phyloP scores from a whole-genome alignment of 345 rosid species.

The Dimocarpus longan region DNA sequence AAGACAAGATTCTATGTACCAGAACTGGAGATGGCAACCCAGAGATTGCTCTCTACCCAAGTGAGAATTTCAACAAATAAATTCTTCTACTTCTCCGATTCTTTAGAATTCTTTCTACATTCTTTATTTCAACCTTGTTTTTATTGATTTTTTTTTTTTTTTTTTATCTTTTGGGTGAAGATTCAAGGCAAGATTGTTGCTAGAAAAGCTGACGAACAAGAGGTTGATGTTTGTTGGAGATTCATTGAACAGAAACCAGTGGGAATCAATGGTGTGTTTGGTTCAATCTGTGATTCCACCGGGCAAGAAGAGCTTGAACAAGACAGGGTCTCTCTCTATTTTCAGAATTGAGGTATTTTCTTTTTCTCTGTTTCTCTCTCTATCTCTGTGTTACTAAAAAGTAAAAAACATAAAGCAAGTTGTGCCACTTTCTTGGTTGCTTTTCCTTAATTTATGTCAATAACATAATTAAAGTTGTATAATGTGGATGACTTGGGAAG shows the following conservation, averaged over 20 bases:
- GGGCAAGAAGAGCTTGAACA: constrained; percentile 68
- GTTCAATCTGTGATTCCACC: constrained; percentile 77
- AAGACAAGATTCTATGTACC: constrained; percentile 76
- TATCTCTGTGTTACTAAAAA: neutral
- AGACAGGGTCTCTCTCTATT: constrained; percentile 58
- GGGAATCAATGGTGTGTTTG: constrained; percentile 99
- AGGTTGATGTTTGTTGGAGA: constrained; percentile 98
- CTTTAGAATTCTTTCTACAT: neutral
- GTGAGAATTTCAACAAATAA: constrained; percentile 28
- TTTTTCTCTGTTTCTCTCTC: neutral
- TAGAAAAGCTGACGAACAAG: constrained; percentile 89
- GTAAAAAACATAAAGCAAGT: neutral
- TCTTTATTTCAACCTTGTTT: constrained; percentile 3
- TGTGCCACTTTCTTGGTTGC: constrained; percentile 5
- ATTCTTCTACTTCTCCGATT: neutral
- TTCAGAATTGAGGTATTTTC: constrained; percentile 69
- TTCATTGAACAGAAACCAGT: constrained; percentile 91
- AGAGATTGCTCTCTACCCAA: constrained; percentile 81
- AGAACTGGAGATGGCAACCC: constrained; percentile 98
- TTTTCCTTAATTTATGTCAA: neutral
- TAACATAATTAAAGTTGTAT: neutral
- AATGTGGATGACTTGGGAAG: neutral
- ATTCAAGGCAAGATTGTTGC: constrained; percentile 66
- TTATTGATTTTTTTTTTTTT: neutral
- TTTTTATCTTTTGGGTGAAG: constrained; percentile 33